Evolutionary conservation across 768 basidiomycete species (phyloP).

Genomic region (Collybiopsis confluens): DNA sequence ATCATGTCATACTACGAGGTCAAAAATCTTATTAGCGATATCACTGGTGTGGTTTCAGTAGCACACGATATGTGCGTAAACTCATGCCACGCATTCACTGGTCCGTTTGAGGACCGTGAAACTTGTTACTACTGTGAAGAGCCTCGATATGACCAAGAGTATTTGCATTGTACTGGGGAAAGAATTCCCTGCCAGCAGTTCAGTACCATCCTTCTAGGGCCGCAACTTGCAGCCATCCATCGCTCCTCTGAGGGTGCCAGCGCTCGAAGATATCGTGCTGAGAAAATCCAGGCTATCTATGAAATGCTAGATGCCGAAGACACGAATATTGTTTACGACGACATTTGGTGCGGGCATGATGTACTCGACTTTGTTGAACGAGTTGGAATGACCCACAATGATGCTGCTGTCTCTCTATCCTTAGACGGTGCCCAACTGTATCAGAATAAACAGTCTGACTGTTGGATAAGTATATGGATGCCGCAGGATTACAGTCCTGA

Average conservation of each 20-base stretch:
- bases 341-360: constrained; percentile 27
- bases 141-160: constrained; percentile 21
- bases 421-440: constrained; percentile 40
- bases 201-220: constrained; percentile 35
- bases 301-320: constrained; percentile 6
- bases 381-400: constrained; percentile 3
- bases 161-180: constrained; percentile 9
- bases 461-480: constrained; percentile 35
- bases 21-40: constrained; percentile 5
- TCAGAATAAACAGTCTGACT: constrained; percentile 25
- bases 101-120: constrained; percentile 10
- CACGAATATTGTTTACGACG: constrained; percentile 16
- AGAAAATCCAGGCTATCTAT: constrained; percentile 19
- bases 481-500: constrained; percentile 26
- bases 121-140: constrained; percentile 24
- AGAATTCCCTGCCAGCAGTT: constrained; percentile 26
- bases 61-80: constrained; percentile 19
- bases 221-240: constrained; percentile 37
- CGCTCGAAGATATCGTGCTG: constrained; percentile 22
- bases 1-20: constrained; percentile 17
- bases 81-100: constrained; percentile 21
- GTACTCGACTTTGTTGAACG: constrained; percentile 16
- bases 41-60: constrained; percentile 18
- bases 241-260: constrained; percentile 15
- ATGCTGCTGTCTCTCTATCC: constrained; percentile 30